Percentiles rank a stretch among this genome's conserved stretches.
phyloP scores from a whole-genome alignment of 176 grass and related monocot genomes.

The Guadua angustifolia region DNA sequence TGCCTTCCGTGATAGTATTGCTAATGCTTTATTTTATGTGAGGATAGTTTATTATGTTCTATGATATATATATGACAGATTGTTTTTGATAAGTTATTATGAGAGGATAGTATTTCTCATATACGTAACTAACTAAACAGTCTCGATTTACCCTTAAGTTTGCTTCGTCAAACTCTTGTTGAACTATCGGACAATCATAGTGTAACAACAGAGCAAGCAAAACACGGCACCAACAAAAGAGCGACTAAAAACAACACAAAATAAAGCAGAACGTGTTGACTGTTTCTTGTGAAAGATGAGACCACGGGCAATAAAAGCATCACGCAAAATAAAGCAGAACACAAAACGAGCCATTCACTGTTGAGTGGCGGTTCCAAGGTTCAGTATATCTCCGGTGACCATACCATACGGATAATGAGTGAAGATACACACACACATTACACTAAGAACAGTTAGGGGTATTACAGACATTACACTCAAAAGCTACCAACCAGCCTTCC shows the following conservation, averaged over 20 bases:
- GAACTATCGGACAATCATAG: neutral
- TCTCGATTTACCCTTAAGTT: neutral
- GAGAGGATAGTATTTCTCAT: too few relatives aligned
- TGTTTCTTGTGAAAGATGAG: neutral
- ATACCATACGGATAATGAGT: neutral
- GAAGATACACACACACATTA: too few relatives aligned
- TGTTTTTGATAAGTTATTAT: too few relatives aligned
- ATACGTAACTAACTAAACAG: neutral
- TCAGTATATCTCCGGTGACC: neutral
- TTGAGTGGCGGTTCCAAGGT: neutral
- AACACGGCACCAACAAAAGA: neutral
- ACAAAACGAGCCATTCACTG: too few relatives aligned
- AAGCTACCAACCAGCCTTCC: too few relatives aligned
- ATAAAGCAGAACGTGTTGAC: neutral
- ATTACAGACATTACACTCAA: too few relatives aligned
- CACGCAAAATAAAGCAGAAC: too few relatives aligned
- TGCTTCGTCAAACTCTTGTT: neutral
- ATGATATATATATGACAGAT: too few relatives aligned
- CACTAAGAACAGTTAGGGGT: too few relatives aligned
- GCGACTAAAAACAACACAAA: neutral
- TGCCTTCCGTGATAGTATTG: too few relatives aligned
- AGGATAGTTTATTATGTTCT: too few relatives aligned
- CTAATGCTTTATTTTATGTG: too few relatives aligned
- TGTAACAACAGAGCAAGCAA: neutral
- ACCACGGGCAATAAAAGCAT: neutral